Conservation (phyloP, 345 rosid species). For the Citrus mangshanensis region DNA sequence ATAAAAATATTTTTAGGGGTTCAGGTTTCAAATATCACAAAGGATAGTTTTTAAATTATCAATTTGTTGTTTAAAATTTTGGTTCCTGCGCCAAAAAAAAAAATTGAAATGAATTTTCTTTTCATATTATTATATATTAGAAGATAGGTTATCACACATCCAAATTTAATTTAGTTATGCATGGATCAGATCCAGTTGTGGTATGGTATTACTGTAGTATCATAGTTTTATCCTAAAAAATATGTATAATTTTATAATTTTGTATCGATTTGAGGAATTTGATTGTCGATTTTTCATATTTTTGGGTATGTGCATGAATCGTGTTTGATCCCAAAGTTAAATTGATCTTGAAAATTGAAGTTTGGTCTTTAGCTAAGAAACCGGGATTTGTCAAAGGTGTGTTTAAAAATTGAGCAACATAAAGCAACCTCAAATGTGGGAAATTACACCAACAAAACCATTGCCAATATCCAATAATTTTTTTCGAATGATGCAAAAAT, state of each 20-base stretch:
- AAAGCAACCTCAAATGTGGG: background rate
- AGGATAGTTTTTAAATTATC: no score
- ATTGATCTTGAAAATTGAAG: background rate
- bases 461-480: background rate
- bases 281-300: background rate
- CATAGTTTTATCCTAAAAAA: rapidly evolving
- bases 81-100: no score
- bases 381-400: background rate
- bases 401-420: background rate
- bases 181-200: no score
- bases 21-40: no score
- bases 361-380: background rate
- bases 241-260: no score
- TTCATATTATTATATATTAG: no score
- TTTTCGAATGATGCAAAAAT: background rate
- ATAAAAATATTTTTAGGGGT: no score
- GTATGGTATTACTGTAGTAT: rapidly evolving
- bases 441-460: background rate
- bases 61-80: no score
- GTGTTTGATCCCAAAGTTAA: background rate
- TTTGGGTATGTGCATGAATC: background rate
- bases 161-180: no score
- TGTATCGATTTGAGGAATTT: no score
- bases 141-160: no score
- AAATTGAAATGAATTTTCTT: no score